Evolutionary conservation across 139 green algal genomes (phyloP).

Genomic region (Micractinium conductrix): DNA sequence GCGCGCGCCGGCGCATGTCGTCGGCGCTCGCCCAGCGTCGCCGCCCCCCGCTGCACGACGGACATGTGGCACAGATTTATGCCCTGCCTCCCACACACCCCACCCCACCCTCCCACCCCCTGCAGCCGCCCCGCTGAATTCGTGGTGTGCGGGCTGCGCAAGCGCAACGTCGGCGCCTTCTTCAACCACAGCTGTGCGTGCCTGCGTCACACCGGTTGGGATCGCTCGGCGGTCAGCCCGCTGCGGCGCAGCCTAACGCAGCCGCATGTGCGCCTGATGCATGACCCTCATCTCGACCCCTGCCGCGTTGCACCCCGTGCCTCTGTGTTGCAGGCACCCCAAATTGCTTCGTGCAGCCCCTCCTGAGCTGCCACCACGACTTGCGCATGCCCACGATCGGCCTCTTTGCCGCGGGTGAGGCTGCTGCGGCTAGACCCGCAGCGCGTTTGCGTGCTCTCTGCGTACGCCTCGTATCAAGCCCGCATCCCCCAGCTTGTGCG

Average conservation of each 20-base stretch:
- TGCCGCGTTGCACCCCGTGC: too few relatives aligned
- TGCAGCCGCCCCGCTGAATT: slow-evolving; percentile 1
- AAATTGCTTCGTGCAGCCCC: slow-evolving; percentile 59
- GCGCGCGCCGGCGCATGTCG: not conserved
- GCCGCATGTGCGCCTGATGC: too few relatives aligned
- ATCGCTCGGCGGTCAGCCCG: too few relatives aligned
- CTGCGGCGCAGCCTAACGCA: too few relatives aligned
- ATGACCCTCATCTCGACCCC: too few relatives aligned
- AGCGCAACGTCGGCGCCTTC: slow-evolving; percentile 38
- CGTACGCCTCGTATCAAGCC: not conserved
- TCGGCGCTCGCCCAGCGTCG: too few relatives aligned
- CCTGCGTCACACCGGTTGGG: too few relatives aligned
- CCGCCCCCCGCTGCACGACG: too few relatives aligned
- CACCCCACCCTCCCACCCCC: not conserved
- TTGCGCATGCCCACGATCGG: slow-evolving; percentile 9
- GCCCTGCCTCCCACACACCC: not conserved
- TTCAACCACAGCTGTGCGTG: slow-evolving; percentile 40
- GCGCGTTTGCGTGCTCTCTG: too few relatives aligned
- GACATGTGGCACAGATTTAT: too few relatives aligned
- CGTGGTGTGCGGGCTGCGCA: slow-evolving; percentile 28
- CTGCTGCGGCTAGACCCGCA: too few relatives aligned
- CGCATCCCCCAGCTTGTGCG: not conserved
- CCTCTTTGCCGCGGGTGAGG: slow-evolving; percentile 37
- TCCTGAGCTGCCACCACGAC: slow-evolving; percentile 50
- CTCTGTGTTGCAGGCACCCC: too few relatives aligned